phyloP scores from a whole-genome alignment of 331 rosid species.

The Quercus lobata region DNA sequence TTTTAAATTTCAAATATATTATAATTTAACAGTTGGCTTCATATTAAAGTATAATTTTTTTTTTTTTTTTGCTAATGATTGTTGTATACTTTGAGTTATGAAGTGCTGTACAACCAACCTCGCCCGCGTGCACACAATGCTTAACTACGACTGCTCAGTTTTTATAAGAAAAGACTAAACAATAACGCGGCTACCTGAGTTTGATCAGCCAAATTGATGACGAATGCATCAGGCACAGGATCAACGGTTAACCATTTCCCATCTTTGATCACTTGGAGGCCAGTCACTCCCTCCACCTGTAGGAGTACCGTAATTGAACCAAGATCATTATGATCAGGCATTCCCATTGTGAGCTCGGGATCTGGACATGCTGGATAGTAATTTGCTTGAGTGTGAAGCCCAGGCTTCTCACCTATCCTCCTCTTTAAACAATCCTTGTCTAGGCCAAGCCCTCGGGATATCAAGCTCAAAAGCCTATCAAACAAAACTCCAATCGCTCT shows the following conservation, averaged over 20 bases:
- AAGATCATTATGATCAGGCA: conserved; percentile 24
- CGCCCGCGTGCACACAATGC: too few species aligned
- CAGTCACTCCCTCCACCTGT: conserved; percentile 24
- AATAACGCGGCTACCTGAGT: conserved; percentile 22
- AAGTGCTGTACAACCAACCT: too few species aligned
- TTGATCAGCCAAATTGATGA: conserved; percentile 39
- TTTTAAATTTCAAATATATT: too few species aligned
- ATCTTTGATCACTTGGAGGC: conserved; percentile 33
- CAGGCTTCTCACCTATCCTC: conserved; percentile 28
- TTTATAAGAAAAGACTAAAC: too few species aligned
- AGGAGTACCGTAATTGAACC: conserved; percentile 21
- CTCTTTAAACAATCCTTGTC: conserved; percentile 16
- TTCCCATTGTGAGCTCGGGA: conserved; percentile 38
- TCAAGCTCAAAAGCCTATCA: conserved; percentile 26
- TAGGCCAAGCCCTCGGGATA: conserved; percentile 34
- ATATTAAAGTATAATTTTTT: too few species aligned
- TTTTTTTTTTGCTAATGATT: too few species aligned
- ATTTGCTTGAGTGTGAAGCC: conserved; percentile 20
- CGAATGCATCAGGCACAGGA: conserved; percentile 33
- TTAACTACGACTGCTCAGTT: too few species aligned
- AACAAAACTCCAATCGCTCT: conserved; percentile 25
- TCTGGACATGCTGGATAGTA: conserved; percentile 36
- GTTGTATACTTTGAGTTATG: too few species aligned
- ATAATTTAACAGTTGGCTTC: too few species aligned
- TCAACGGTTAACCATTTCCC: conserved; percentile 28